Percentiles rank a stretch among this genome's conserved stretches.
Conservation (phyloP, 768 basidiomycete species). For the Mycena kentingensis region DNA sequence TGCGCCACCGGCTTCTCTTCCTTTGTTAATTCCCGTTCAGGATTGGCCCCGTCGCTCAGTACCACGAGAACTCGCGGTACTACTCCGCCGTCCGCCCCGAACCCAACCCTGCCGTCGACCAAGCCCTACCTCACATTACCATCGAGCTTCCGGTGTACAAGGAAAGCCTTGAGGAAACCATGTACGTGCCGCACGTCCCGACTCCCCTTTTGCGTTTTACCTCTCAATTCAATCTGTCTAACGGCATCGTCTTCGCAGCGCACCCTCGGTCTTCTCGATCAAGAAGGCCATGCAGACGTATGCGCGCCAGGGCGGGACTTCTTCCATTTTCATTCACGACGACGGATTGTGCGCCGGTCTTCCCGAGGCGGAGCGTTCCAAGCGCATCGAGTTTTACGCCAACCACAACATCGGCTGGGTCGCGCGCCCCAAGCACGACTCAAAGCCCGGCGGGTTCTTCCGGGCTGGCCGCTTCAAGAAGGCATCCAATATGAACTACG, state of each 20-base stretch:
- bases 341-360: constrained; percentile 81
- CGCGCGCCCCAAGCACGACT: constrained; percentile 73
- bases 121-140: constrained; percentile 70
- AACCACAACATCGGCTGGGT: constrained; percentile 83
- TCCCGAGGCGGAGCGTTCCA: constrained; percentile 59
- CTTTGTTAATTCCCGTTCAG: constrained; percentile 35
- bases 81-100: constrained; percentile 72
- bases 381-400: constrained; percentile 72
- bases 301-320: constrained; percentile 85
- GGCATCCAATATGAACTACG: constrained; percentile 88
- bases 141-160: constrained; percentile 90
- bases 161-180: constrained; percentile 78
- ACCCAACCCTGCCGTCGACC: constrained; percentile 63
- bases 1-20: constrained; percentile 8
- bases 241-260: constrained; percentile 37
- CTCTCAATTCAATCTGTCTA: not conserved
- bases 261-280: constrained; percentile 73
- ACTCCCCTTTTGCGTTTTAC: not conserved
- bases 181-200: constrained; percentile 48
- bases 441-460: constrained; percentile 64
- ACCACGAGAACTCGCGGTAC: constrained; percentile 80
- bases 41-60: constrained; percentile 83
- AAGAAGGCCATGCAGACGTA: constrained; percentile 92
- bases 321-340: constrained; percentile 78
- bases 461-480: constrained; percentile 92